These are phyloP conservation scores for Alternaria triticimaculans DNA, from an alignment of 2,329 filamentous ascomycete species.

Conservation along the genomic window DNA sequence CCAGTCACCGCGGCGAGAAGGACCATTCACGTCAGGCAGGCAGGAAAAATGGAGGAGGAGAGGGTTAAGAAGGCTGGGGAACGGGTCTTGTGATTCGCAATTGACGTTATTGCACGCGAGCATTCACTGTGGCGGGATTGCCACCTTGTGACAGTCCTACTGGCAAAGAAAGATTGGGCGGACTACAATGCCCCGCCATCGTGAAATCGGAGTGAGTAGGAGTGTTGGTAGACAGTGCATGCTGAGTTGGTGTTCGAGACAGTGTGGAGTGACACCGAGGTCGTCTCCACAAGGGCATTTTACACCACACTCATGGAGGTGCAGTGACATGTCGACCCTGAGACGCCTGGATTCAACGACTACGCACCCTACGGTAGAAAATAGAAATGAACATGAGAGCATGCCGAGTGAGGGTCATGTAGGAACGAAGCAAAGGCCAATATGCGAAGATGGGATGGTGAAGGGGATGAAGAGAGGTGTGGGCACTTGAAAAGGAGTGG, in stretches of 20 bases:
- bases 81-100: not conserved
- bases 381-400: not conserved
- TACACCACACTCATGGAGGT: not conserved
- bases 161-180: not conserved
- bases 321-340: not conserved
- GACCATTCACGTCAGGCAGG: not conserved
- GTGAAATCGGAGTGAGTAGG: not conserved
- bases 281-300: not conserved
- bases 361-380: not conserved
- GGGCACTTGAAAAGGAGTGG: not conserved
- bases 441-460: not conserved
- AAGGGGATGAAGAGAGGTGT: not conserved
- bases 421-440: not conserved
- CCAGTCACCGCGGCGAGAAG: not conserved
- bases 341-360: too few species aligned
- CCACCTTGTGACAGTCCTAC: not conserved
- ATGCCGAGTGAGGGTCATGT: not conserved
- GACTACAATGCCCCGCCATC: not conserved
- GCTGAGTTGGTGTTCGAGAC: not conserved
- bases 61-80: not conserved
- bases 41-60: not conserved
- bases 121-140: not conserved
- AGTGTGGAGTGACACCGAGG: not conserved
- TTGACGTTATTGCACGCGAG: not conserved
- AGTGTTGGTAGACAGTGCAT: not conserved